Percentiles rank a stretch among this genome's conserved stretches.
These are phyloP conservation scores for Penicillium tannophilum DNA, from an alignment of 495 filamentous ascomycete genomes.

Conservation along the genomic window DNA sequence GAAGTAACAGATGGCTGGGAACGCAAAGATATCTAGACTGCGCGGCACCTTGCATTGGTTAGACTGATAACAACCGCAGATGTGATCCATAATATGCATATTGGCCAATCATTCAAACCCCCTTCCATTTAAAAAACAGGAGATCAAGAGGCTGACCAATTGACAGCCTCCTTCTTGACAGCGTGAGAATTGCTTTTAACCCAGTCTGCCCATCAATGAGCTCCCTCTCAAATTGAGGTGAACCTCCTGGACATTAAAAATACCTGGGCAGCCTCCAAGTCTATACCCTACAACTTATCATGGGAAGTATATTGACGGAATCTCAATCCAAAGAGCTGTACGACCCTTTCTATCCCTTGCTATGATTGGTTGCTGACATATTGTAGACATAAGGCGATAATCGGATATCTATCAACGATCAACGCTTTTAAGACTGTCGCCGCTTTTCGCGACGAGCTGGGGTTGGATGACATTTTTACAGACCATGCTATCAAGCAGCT, in stretches of 20 bases:
- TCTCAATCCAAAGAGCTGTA: conserved; percentile 16
- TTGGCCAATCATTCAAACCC: background rate
- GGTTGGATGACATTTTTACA: background rate
- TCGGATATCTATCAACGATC: conserved; percentile 14
- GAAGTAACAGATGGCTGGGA: background rate
- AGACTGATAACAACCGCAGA: background rate
- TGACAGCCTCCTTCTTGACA: background rate
- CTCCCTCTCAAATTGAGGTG: background rate
- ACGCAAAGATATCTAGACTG: background rate
- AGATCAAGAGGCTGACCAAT: background rate
- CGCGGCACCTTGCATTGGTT: background rate
- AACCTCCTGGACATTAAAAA: background rate
- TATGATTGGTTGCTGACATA: background rate
- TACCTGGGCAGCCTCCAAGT: too few species aligned
- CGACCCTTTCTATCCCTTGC: background rate
- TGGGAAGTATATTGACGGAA: conserved; percentile 6
- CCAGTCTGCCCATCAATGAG: background rate
- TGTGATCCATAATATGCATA: background rate
- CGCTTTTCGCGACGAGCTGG: conserved; percentile 4
- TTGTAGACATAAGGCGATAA: conserved; percentile 16
- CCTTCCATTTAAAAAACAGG: background rate
- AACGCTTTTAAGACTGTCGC: conserved; percentile 1
- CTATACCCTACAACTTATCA: background rate
- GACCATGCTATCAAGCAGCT: conserved; percentile 6
- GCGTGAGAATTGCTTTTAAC: background rate